A percentile compares a stretch with the other conserved stretches of the same genome.
These are phyloP conservation scores for Mesembryanthemum crystallinum DNA, from an alignment of 148 eudicot genomes.

Conservation along the genomic window DNA sequence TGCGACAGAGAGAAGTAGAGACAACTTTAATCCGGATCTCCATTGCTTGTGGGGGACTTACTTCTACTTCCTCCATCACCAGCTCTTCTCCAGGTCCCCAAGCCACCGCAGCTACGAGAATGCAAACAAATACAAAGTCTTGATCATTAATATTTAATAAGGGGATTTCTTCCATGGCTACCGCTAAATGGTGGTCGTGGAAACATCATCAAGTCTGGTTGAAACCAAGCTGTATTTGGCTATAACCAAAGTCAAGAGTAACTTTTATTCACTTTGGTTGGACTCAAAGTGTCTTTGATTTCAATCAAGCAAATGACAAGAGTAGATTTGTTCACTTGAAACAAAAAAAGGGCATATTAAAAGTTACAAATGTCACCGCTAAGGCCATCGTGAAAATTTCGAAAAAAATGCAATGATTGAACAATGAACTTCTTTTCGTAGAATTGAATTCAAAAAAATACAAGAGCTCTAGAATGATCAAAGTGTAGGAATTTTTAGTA, in stretches of 20 bases:
- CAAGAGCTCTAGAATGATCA: neutral
- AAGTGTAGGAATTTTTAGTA: neutral
- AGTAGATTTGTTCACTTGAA: no score
- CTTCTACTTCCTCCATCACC: conserved; percentile 86
- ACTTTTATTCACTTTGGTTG: no score
- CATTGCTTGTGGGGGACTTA: conserved; percentile 80
- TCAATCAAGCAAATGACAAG: no score
- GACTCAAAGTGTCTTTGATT: no score
- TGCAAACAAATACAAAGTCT: neutral
- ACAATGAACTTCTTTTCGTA: neutral
- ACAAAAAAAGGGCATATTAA: no score
- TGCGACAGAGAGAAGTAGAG: conserved; percentile 88
- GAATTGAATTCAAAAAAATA: neutral
- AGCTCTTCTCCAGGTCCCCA: conserved; percentile 78
- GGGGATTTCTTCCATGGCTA: no score
- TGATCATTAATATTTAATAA: no score
- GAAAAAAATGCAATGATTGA: neutral
- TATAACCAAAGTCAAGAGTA: no score
- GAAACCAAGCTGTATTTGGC: no score
- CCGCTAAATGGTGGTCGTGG: no score
- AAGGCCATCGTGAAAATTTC: neutral
- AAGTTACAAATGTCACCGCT: neutral
- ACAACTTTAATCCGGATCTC: conserved; percentile 86
- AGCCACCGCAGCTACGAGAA: conserved; percentile 76
- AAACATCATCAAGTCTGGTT: no score